phyloP scores from a whole-genome alignment of 805 yeast genomes.

The Yamadazyma paraphyllophila region DNA sequence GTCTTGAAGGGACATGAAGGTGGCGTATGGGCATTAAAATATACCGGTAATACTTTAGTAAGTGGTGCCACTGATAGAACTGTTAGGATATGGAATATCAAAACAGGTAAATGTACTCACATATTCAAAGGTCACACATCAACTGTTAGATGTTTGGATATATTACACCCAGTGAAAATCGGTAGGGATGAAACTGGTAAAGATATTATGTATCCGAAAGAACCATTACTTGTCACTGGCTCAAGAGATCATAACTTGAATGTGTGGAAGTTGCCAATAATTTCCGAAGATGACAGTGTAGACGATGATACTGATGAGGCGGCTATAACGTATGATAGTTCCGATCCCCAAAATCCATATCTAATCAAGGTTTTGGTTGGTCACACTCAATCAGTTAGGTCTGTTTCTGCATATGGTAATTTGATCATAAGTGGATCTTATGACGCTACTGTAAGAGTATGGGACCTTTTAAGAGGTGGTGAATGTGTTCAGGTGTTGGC shows the following conservation, averaged over 20 bases:
- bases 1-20: slow-evolving; percentile 88
- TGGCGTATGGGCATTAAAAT: slow-evolving; percentile 98
- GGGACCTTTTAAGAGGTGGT: slow-evolving; percentile 76
- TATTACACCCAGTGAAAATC: slow-evolving; percentile 63
- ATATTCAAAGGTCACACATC: slow-evolving; percentile 89
- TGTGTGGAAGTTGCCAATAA: slow-evolving; percentile 57
- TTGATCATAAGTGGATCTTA: slow-evolving; percentile 86
- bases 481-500: slow-evolving; percentile 68
- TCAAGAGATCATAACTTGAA: slow-evolving; percentile 45
- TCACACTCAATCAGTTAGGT: slow-evolving; percentile 56
- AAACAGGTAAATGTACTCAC: slow-evolving; percentile 84
- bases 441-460: slow-evolving; percentile 85
- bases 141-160: slow-evolving; percentile 88
- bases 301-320: slow-evolving; percentile 31
- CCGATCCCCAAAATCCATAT: slow-evolving; percentile 54
- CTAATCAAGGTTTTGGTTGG: slow-evolving; percentile 66
- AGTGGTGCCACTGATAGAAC: slow-evolving; percentile 95
- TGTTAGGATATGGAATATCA: slow-evolving; percentile 89
- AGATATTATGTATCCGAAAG: slow-evolving; percentile 54
- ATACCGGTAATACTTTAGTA: slow-evolving; percentile 76
- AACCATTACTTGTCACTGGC: slow-evolving; percentile 61
- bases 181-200: slow-evolving; percentile 61
- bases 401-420: slow-evolving; percentile 84
- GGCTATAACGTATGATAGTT: slow-evolving; percentile 29
- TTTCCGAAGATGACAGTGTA: slow-evolving; percentile 23